Evolutionary conservation across 1,284 basidiomycete species (phyloP).

Genomic region (Cystobasidium sp.): DNA sequence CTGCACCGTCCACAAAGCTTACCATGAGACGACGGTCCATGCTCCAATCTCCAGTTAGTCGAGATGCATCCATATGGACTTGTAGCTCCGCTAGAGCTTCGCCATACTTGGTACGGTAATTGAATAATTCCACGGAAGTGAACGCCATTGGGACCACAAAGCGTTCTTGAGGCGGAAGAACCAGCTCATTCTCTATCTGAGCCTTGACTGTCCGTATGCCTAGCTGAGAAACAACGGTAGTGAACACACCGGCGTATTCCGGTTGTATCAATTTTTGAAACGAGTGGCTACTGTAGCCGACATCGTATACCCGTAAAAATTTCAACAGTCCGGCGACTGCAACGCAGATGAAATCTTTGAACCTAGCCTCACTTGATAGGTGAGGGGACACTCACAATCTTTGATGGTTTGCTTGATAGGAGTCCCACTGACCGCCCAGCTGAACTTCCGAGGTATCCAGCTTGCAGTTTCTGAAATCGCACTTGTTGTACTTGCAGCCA

Average conservation of each 20-base stretch:
- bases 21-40: slow-evolving; percentile 23
- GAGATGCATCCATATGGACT: slow-evolving; percentile 43
- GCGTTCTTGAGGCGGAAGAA: slow-evolving; percentile 48
- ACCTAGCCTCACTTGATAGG: background rate
- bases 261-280: slow-evolving; percentile 47
- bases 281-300: slow-evolving; percentile 23
- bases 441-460: slow-evolving; percentile 48
- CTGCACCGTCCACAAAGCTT: background rate
- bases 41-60: slow-evolving; percentile 20
- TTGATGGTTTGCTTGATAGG: slow-evolving; percentile 50
- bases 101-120: slow-evolving; percentile 41
- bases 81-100: slow-evolving; percentile 47
- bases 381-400: slow-evolving; percentile 36
- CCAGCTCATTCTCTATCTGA: slow-evolving; percentile 48
- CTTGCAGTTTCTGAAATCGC: slow-evolving; percentile 49
- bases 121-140: slow-evolving; percentile 46
- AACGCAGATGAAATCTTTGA: background rate
- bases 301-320: slow-evolving; percentile 48
- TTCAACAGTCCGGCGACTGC: slow-evolving; percentile 46
- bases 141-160: slow-evolving; percentile 50
- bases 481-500: slow-evolving; percentile 42
- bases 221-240: slow-evolving; percentile 23
- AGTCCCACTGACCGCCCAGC: slow-evolving; percentile 51
- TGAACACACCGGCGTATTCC: slow-evolving; percentile 42
- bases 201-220: slow-evolving; percentile 50